A percentile compares a stretch with the other conserved stretches of the same genome.
phyloP scores from a whole-genome alignment of 441 rosid genomes.

The Aquilaria agallochum region DNA sequence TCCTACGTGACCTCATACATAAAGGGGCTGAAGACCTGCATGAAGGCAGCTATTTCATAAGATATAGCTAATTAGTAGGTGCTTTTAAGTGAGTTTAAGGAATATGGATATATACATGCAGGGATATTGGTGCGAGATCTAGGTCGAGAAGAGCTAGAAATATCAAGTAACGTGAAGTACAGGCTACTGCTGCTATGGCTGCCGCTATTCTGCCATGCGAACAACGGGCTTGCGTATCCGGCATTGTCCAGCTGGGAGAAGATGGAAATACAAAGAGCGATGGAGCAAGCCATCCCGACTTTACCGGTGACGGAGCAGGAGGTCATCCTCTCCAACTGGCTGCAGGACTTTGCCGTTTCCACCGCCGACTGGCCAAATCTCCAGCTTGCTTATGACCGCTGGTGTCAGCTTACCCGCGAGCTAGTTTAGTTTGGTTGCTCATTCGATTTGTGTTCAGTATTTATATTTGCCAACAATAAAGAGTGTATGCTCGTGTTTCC shows the following conservation, averaged over 20 bases:
- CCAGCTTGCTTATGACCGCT: slow-evolving; percentile 54
- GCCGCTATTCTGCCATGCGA: slow-evolving; percentile 60
- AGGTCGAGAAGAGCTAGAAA: slow-evolving; percentile 20
- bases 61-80: too few species aligned
- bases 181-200: slow-evolving; percentile 59
- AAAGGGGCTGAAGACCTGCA: slow-evolving; percentile 37
- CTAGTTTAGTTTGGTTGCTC: slow-evolving; percentile 12
- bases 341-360: slow-evolving; percentile 57
- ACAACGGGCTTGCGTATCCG: slow-evolving; percentile 56
- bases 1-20: slow-evolving; percentile 40
- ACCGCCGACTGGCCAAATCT: slow-evolving; percentile 85
- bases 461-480: too few species aligned
- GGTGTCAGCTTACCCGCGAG: slow-evolving; percentile 64
- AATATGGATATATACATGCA: slow-evolving; percentile 5
- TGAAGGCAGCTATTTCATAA: slow-evolving; percentile 28
- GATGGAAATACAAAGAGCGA: slow-evolving; percentile 60
- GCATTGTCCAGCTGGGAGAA: slow-evolving; percentile 50
- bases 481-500: too few species aligned
- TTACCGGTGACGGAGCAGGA: slow-evolving; percentile 63
- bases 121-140: slow-evolving; percentile 58
- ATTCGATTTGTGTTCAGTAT: too few species aligned
- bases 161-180: slow-evolving; percentile 54
- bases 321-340: slow-evolving; percentile 68
- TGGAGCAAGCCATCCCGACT: slow-evolving; percentile 51
- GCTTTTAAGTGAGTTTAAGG: too few species aligned